Evolutionary conservation across 2,329 filamentous ascomycete species (phyloP).

Genomic region (Hymenoscyphus fructigenus): DNA sequence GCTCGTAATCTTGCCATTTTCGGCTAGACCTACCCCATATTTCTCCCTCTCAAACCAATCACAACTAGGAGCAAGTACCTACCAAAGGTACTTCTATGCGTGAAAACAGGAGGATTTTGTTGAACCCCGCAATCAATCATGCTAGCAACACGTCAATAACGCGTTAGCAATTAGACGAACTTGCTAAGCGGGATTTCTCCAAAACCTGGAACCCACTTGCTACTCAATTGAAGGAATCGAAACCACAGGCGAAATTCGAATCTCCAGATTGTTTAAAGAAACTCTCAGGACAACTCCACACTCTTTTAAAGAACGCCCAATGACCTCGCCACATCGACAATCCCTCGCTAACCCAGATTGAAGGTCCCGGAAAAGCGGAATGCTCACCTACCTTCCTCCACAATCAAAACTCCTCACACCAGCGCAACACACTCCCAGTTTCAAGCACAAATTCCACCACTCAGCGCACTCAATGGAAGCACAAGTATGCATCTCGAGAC

Average conservation of each 20-base stretch:
- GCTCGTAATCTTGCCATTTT: not conserved
- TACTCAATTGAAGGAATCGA: no score
- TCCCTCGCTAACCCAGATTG: not conserved
- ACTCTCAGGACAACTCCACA: no score
- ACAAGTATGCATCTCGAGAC: not conserved
- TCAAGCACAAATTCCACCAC: not conserved
- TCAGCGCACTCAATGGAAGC: not conserved
- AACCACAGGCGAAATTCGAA: no score
- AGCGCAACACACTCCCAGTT: not conserved
- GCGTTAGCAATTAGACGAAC: not conserved
- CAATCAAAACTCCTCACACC: not conserved
- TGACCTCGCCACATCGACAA: not conserved
- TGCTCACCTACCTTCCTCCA: not conserved
- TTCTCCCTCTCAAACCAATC: not conserved
- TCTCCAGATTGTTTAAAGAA: no score
- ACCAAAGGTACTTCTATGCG: not conserved
- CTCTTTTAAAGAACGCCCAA: no score
- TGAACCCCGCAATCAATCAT: not conserved
- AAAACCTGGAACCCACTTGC: no score
- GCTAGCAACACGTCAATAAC: not conserved
- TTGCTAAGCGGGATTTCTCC: no score
- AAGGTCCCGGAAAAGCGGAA: not conserved
- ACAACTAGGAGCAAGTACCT: not conserved
- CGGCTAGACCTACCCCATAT: not conserved
- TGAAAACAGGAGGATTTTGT: no score